These are phyloP conservation scores for Podospora conica DNA, from an alignment of 495 filamentous ascomycete genomes.

Conservation along the genomic window DNA sequence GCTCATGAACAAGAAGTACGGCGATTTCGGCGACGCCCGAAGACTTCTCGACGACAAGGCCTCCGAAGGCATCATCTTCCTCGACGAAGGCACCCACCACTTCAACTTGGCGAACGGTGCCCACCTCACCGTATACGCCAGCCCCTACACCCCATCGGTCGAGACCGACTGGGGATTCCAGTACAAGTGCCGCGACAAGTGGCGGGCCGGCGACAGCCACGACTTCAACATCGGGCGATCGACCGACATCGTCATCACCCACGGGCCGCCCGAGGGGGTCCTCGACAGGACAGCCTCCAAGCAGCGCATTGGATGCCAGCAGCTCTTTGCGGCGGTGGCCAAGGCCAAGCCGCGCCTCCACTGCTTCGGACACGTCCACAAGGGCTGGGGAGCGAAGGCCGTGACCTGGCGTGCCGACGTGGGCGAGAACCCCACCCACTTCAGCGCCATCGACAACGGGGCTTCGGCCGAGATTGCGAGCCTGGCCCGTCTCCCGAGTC, in stretches of 20 bases:
- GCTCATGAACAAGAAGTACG: conserved; percentile 7
- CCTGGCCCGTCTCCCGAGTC: conserved; percentile 20
- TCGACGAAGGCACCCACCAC: conserved; percentile 57
- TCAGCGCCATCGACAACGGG: conserved; percentile 29
- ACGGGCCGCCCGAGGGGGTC: conserved; percentile 60
- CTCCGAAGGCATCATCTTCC: conserved; percentile 50
- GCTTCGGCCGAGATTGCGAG: conserved; percentile 36
- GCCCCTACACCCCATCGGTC: conserved; percentile 59
- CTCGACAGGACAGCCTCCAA: conserved; percentile 42
- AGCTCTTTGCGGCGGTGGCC: conserved; percentile 52
- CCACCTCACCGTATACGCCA: conserved; percentile 58
- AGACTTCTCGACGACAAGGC: conserved; percentile 17
- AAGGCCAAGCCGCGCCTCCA: conserved; percentile 52
- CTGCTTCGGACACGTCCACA: conserved; percentile 72
- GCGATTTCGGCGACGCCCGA: conserved; percentile 17
- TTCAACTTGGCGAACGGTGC: conserved; percentile 56
- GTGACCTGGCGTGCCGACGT: conserved; percentile 46
- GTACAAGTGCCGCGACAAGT: conserved; percentile 37
- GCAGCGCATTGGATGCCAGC: conserved; percentile 47
- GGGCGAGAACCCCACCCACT: conserved; percentile 26
- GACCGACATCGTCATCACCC: conserved; percentile 65
- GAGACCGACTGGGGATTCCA: conserved; percentile 53
- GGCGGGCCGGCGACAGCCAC: conserved; percentile 12
- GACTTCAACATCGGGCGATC: neutral
- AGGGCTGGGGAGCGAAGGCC: conserved; percentile 63